Conservation (phyloP, 1,139 yeast genomes). For the Lodderomyces pseudojiufengensis region DNA sequence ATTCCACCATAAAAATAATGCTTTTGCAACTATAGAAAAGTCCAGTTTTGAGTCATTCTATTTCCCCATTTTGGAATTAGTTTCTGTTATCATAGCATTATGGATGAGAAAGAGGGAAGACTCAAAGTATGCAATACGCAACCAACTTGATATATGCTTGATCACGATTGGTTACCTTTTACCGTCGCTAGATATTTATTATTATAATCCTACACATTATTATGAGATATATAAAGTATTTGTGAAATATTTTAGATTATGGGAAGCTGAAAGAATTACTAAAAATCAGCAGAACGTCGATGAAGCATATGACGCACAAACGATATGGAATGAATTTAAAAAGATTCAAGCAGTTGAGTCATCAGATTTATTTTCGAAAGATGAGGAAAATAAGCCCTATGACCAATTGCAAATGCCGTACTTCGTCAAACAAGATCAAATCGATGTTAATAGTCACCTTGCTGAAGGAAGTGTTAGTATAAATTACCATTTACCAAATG, state of each 20-base stretch:
- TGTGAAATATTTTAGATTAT: slow-evolving; percentile 10
- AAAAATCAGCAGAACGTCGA: not conserved
- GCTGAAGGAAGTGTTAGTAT: no score
- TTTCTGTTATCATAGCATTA: slow-evolving; percentile 6
- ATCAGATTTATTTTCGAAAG: not conserved
- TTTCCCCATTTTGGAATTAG: slow-evolving; percentile 12
- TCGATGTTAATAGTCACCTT: no score
- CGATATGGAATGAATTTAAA: not conserved
- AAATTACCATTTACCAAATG: no score
- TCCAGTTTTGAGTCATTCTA: slow-evolving; percentile 9
- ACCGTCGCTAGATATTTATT: slow-evolving; percentile 6
- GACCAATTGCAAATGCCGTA: slow-evolving; percentile 1
- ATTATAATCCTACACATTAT: slow-evolving; percentile 10
- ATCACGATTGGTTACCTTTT: slow-evolving; percentile 10
- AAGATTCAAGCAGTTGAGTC: not conserved
- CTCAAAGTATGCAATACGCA: slow-evolving; percentile 4
- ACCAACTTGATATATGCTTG: slow-evolving; percentile 6
- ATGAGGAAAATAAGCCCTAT: not conserved
- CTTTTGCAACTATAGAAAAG: not conserved
- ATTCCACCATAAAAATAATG: not conserved
- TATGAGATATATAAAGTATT: slow-evolving; percentile 7
- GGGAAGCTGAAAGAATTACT: slow-evolving; percentile 11
- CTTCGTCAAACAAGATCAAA: no score
- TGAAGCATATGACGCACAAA: slow-evolving; percentile 2
- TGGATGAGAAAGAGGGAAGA: slow-evolving; percentile 3